Evolutionary conservation across 805 yeast genomes (phyloP), one percentile per base, ranked within the genome.

Genomic region (Candida coquimbonensis): DNA sequence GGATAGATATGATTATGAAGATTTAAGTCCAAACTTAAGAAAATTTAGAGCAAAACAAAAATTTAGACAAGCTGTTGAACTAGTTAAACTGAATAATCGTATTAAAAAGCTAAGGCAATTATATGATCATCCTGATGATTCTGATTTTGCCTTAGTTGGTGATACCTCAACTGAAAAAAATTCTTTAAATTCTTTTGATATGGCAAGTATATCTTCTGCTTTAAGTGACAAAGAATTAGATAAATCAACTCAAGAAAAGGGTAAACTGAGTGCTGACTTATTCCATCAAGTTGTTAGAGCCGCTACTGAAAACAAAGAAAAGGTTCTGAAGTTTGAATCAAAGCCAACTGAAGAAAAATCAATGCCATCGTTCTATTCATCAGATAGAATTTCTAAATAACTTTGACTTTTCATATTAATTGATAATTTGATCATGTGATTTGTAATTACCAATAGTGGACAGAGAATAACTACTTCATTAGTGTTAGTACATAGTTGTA

Each of bases 61-160:
- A 65, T 81, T 93, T 69, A 80, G 82, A 57, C 86, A 83, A 55
- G 97, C 93, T 35, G 83, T 87, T 55, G 93, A 88, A 62, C 71
- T 87, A 59, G 90, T 91, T 43, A 80, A 80, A 55, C 77, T 91
- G 66, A 80, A 84, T 57, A 89, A 89, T 65, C 77, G 86, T 62
- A 80, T 91, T 62, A 72, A 77, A 57, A 81, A 82, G 53, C 74
- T 91, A 60, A 80, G 83, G 65, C 72, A 73, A 46, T 56, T 49
- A 57, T 80, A 73, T 32, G 78, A 79, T 72, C 47, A 72, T 46
- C n/a, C 39, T 31, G 38, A 47, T 24, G 58, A 54, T 39, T 53
- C 52, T 14, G 54, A 65, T 34, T 41, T 59, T 14, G 67, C 43
- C 53, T 44, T 44, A 49, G 51, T 61, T n/a, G 67, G 60, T 35